Evolutionary conservation across 345 rosid species (phyloP).

Genomic region (Gossypium arboreum): DNA sequence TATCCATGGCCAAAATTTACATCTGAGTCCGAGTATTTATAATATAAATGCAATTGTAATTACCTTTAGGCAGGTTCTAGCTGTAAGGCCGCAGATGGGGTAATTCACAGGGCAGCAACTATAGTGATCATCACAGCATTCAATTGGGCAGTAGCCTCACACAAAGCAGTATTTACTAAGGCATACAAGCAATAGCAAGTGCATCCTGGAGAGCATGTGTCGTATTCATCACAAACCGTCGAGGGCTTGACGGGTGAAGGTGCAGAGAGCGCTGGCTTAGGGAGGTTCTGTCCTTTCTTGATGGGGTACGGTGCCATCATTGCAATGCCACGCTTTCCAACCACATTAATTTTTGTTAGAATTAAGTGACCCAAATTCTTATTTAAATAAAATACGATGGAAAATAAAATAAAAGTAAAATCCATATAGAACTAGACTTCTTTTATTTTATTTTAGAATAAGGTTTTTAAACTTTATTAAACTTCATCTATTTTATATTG

Average conservation of each 20-base stretch:
- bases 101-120: slow-evolving; percentile 80
- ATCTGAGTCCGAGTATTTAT: too few species aligned
- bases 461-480: too few species aligned
- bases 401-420: too few species aligned
- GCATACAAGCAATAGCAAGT: slow-evolving; percentile 74
- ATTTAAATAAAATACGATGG: too few species aligned
- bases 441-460: too few species aligned
- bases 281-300: slow-evolving; percentile 64
- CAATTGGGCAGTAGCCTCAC: slow-evolving; percentile 86
- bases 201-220: slow-evolving; percentile 50
- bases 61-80: slow-evolving; percentile 70
- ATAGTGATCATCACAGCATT: slow-evolving; percentile 64
- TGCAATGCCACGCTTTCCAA: slow-evolving; percentile 80
- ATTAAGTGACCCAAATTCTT: too few species aligned
- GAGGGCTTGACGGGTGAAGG: slow-evolving; percentile 56
- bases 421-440: too few species aligned
- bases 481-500: too few species aligned
- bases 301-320: slow-evolving; percentile 68
- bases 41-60: not conserved
- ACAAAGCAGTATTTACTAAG: slow-evolving; percentile 48
- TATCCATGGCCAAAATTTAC: too few species aligned
- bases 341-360: slow-evolving; percentile 26
- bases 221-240: slow-evolving; percentile 54
- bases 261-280: slow-evolving; percentile 65
- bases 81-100: slow-evolving; percentile 58